phyloP scores from a whole-genome alignment of 495 filamentous ascomycete genomes.

The Xylaria acuta region DNA sequence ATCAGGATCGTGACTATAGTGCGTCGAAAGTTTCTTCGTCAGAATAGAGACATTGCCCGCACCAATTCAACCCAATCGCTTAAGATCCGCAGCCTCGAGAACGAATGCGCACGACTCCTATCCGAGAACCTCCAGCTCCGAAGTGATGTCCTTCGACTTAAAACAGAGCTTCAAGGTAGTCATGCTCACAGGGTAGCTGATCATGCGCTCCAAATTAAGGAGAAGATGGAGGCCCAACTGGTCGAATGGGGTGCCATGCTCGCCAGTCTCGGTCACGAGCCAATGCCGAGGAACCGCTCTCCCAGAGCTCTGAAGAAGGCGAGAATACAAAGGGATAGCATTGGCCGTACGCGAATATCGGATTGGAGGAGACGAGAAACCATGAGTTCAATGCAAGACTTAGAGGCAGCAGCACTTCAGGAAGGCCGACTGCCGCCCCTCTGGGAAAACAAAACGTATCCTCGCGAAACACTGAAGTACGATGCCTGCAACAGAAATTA shows the following conservation, averaged over 20 bases:
- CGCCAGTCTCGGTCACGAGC: conserved; percentile 62
- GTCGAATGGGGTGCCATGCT: conserved; percentile 70
- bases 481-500: conserved; percentile 25
- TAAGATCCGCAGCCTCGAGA: conserved; percentile 85
- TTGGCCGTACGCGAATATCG: conserved; percentile 44
- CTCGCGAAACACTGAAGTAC: conserved; percentile 76
- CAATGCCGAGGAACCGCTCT: conserved; percentile 48
- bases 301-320: conserved; percentile 40
- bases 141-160: conserved; percentile 75
- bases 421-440: conserved; percentile 82
- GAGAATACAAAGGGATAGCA: conserved; percentile 38
- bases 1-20: conserved; percentile 57
- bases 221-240: conserved; percentile 72
- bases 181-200: conserved; percentile 58
- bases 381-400: conserved; percentile 50
- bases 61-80: conserved; percentile 90
- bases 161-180: conserved; percentile 65
- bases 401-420: conserved; percentile 58
- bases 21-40: conserved; percentile 83
- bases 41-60: conserved; percentile 92
- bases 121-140: conserved; percentile 87
- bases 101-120: conserved; percentile 80
- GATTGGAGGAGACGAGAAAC: conserved; percentile 55
- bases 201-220: conserved; percentile 70
- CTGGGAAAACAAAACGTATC: conserved; percentile 79